Conservation (phyloP, 2,329 filamentous ascomycete genomes). For the Cucurbitaria berberidis region DNA sequence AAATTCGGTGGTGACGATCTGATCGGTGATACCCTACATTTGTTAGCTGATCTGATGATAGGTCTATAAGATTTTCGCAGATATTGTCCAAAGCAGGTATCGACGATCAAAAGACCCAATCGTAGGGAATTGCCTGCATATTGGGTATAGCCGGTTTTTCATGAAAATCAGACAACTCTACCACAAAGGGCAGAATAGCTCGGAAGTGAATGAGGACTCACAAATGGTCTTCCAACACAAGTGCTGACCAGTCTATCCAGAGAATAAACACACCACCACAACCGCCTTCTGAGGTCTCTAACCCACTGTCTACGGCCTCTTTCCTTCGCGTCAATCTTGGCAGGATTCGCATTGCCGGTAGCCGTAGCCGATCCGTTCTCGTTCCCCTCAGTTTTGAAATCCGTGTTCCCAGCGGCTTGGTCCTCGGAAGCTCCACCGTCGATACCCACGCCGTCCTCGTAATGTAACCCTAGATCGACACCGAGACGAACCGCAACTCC, state of each 20-base stretch:
- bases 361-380: conserved; percentile 17
- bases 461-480: conserved; percentile 89
- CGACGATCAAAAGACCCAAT: background rate
- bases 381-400: conserved; percentile 45
- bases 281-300: conserved; percentile 80
- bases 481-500: conserved; percentile 90
- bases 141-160: background rate
- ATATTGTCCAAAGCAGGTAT: background rate
- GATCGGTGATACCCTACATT: conserved; percentile 75
- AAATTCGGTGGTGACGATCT: conserved; percentile 94
- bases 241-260: conserved; percentile 94
- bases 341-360: conserved; percentile 26
- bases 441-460: conserved; percentile 81
- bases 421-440: conserved; percentile 53
- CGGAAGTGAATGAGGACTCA: conserved; percentile 16
- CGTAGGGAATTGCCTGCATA: background rate
- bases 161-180: conserved; percentile 1
- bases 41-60: conserved; percentile 14
- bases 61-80: background rate
- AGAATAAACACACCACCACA: conserved; percentile 98
- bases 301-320: conserved; percentile 78
- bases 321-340: conserved; percentile 60
- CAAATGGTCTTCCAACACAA: conserved; percentile 90
- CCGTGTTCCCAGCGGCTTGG: conserved; percentile 26
- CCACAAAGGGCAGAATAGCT: background rate